Base-by-base conservation (phyloP, 768 basidiomycete species). In the Tylopilus subfusipes region DNA sequence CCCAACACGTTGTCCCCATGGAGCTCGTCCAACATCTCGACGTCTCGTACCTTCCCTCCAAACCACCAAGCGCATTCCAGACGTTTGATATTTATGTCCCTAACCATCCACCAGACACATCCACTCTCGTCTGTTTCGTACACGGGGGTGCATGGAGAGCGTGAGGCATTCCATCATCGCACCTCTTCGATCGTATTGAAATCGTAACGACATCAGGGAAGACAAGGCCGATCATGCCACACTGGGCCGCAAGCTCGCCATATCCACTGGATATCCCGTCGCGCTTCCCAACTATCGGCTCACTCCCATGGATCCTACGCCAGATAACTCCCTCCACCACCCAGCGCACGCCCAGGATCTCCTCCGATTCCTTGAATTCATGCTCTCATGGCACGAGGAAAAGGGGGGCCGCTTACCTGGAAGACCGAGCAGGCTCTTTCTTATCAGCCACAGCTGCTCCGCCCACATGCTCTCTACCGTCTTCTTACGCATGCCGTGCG, bases 111-210 rank as follows among this genome's bases (percentile, higher is more conserved):
- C 16, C 30, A 42, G 47, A 52, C 25, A n/a, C 44, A 42, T 61
- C 64, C 1, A 75, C 78, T n/a, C 68, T 90, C 40, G 64, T 91
- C 36, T 82, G 82, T 62, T 92, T 90, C 62, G 73, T 92, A 27
- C 91, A 91, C 60, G 91, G 91, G 29, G 91, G 91, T 31, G 91
- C 90, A 22, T 93, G 91, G 91, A 75, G 82, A 62, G 68, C 82
- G 90, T 90, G 65, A 75, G 86, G 65, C 47, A 3, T 52, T 48
- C 56, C 36, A 30, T 55, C 45, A 27, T 18, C 34, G 5, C 21
- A 22, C 10, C 18, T 29, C 19, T 14, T 45, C 27, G 43, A 48
- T 44, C 24, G 40, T 22, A 27, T 22, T 54, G 48, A 55, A 33
- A 55, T 39, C 33, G 53, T 55, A 40, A 55, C 25, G 40, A 48